phyloP scores from a whole-genome alignment of 2,329 filamentous ascomycete species.

The Nemania diffusa region DNA sequence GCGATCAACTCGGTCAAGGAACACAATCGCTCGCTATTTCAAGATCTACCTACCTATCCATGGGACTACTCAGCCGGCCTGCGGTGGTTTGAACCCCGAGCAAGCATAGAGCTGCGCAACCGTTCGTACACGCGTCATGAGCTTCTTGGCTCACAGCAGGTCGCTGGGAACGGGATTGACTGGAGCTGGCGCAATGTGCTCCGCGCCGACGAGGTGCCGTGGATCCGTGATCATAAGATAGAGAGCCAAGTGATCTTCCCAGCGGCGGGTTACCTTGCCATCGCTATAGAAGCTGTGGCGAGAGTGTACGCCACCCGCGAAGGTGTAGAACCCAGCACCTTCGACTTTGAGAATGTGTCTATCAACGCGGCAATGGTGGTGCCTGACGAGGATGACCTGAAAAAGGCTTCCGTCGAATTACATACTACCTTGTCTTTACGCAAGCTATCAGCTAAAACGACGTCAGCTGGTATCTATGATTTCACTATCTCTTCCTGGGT shows the following conservation, averaged over 20 bases:
- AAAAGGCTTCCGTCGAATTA: conserved; percentile 19
- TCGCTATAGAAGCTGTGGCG: conserved; percentile 34
- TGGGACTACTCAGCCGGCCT: conserved; percentile 15
- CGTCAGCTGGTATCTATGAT: conserved; percentile 31
- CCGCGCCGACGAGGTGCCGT: conserved; percentile 31
- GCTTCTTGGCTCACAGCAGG: not conserved
- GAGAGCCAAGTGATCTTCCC: conserved; percentile 37
- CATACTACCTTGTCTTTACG: conserved; percentile 32
- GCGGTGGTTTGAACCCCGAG: not conserved
- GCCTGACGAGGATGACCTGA: not conserved
- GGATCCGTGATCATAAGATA: conserved; percentile 38
- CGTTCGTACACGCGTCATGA: not conserved
- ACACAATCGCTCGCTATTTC: not conserved
- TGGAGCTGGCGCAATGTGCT: conserved; percentile 38
- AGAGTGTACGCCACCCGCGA: not conserved
- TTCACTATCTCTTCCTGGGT: conserved; percentile 39
- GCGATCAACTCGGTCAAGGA: not conserved
- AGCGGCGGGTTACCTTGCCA: conserved; percentile 32
- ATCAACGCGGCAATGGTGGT: conserved; percentile 14
- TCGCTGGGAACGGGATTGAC: conserved; percentile 30
- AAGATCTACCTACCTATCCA: not conserved
- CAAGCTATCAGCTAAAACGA: conserved; percentile 25
- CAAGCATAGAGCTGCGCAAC: conserved; percentile 4
- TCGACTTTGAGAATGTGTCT: conserved; percentile 15
- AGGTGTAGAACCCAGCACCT: not conserved